Evolutionary conservation across 768 basidiomycete species (phyloP).

Genomic region (Lentinula raphanica): DNA sequence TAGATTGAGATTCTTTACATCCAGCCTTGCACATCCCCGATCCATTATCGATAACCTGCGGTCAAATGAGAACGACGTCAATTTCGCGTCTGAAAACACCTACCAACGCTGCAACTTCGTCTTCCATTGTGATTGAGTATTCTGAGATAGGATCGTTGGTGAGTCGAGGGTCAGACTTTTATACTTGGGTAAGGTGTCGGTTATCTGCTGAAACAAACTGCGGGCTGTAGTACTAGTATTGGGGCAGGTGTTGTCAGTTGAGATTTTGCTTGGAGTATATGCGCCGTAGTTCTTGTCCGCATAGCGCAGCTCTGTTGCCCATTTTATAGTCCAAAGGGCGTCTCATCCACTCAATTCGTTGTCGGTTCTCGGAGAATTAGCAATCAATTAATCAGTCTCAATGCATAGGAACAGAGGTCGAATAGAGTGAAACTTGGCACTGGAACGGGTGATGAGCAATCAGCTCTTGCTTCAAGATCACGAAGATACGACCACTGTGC

Average conservation of each 20-base stretch:
- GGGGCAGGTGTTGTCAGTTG: too few species aligned
- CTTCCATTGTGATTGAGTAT: constrained; percentile 40
- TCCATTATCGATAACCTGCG: constrained; percentile 84
- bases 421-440: too few species aligned
- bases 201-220: background rate
- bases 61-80: constrained; percentile 1
- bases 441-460: too few species aligned
- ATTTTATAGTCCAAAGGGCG: background rate
- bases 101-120: constrained; percentile 58
- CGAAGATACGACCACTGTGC: too few species aligned
- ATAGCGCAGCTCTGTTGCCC: background rate
- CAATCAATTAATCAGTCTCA: background rate
- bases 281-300: background rate
- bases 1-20: too few species aligned
- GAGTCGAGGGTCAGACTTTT: background rate
- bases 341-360: background rate
- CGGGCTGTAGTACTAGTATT: background rate
- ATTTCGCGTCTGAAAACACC: constrained; percentile 13
- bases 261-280: background rate
- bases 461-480: too few species aligned
- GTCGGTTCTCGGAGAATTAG: constrained; percentile 4
- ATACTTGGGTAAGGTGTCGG: background rate
- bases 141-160: background rate
- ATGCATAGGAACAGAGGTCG: too few species aligned
- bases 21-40: constrained; percentile 99